These are phyloP conservation scores for Clitopilus passeckerianus DNA, from an alignment of 768 basidiomycete genomes.

Conservation along the genomic window DNA sequence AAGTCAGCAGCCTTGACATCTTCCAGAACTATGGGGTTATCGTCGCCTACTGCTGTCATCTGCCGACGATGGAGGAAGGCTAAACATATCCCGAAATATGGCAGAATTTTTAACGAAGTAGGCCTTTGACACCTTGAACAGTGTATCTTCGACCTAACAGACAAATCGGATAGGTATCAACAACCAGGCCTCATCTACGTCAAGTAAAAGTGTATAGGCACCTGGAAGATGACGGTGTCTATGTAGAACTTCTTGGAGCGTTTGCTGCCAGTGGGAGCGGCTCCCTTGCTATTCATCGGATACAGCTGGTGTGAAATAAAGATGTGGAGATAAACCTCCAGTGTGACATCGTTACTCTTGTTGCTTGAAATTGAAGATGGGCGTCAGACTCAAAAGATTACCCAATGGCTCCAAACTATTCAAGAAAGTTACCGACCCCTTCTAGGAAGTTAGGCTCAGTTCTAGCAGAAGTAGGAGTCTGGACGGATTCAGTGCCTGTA, in stretches of 20 bases:
- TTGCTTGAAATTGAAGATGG: too few relatives aligned
- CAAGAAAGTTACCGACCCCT: too few relatives aligned
- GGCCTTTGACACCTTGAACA: neutral
- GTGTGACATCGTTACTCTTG: too few relatives aligned
- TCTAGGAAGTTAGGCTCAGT: too few relatives aligned
- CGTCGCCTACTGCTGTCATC: neutral
- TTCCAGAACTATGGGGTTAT: constrained; percentile 6
- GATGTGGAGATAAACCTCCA: too few relatives aligned
- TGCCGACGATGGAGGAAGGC: neutral
- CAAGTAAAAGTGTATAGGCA: neutral
- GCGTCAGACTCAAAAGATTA: too few relatives aligned
- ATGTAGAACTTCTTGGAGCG: neutral
- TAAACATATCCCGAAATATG: neutral
- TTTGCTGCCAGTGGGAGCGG: too few relatives aligned
- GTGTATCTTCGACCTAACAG: neutral
- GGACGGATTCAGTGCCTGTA: too few relatives aligned
- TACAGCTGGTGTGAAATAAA: too few relatives aligned
- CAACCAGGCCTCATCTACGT: neutral
- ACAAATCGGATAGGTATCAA: neutral
- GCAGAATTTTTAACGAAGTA: neutral
- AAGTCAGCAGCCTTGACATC: constrained; percentile 10
- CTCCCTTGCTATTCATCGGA: neutral
- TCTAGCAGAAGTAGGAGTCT: too few relatives aligned
- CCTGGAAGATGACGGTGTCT: neutral
- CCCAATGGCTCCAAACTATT: too few relatives aligned